Evolutionary conservation across 2,329 filamentous ascomycete genomes (phyloP).

Genomic region (Colletotrichum acutatum): DNA sequence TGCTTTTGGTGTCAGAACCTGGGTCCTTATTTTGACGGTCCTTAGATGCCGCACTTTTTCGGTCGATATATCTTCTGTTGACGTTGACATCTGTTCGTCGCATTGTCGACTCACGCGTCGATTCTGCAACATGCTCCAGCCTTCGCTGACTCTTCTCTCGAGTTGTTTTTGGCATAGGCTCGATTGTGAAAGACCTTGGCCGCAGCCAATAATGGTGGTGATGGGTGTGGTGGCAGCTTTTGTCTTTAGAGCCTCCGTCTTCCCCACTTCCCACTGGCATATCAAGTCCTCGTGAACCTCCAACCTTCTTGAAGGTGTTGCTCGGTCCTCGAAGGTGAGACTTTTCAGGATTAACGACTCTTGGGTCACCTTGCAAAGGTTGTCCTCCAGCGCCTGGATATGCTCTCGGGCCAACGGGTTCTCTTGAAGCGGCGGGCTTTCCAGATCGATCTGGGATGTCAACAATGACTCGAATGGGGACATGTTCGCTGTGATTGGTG

Average conservation of each 20-base stretch:
- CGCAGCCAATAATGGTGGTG: slow-evolving; percentile 71
- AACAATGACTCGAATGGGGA: slow-evolving; percentile 47
- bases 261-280: not conserved
- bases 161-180: not conserved
- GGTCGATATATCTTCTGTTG: slow-evolving; percentile 18
- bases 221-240: slow-evolving; percentile 66
- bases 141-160: slow-evolving; percentile 11
- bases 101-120: slow-evolving; percentile 9
- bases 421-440: not conserved
- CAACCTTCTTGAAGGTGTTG: not conserved
- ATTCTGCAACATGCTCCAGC: slow-evolving; percentile 21
- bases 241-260: slow-evolving; percentile 22
- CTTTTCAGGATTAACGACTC: not conserved
- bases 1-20: not conserved
- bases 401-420: slow-evolving; percentile 30
- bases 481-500: slow-evolving; percentile 50
- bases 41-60: not conserved
- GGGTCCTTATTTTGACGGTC: slow-evolving; percentile 3
- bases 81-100: slow-evolving; percentile 23
- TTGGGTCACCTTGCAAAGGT: not conserved
- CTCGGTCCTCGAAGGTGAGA: not conserved
- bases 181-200: slow-evolving; percentile 38
- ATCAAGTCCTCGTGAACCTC: not conserved
- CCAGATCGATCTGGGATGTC: slow-evolving; percentile 40
- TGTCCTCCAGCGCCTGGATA: not conserved